Base-by-base conservation (phyloP, 2,329 filamentous ascomycete genomes). In the Fusarium torulosum region DNA sequence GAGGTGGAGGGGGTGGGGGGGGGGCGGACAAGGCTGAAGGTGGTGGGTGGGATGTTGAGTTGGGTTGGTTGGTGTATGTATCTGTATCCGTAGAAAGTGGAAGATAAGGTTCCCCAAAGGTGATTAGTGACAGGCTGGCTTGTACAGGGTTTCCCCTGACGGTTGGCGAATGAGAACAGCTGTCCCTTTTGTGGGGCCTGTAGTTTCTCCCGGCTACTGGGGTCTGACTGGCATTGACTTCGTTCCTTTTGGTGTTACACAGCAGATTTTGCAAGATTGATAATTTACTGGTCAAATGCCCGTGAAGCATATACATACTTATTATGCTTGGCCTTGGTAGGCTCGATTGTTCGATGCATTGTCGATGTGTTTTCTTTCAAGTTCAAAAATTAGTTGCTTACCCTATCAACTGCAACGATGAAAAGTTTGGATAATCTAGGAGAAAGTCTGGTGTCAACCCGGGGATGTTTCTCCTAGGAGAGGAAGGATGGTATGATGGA, bases 121-220 rank as follows among this genome's bases (percentile, higher is more conserved):
- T 57, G 46, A 64, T 53, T 66, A 66, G 65, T 69, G 65, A 69
- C 65, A 66, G 65, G 53, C 60, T 69, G 63, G 53, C 63, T 63
- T 63, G 60, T 68, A 51, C 65, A 69, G 52, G 59, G 65, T 40
- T 11, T 17, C 52, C 44, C 59, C 59, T 53, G 55, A 40, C 10
- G 17, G 20, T 52, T 44, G 60, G 11, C 65, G 47, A 68, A 68
- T 68, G 25, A 66, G 55, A 68, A 57, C 65, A 66, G 47, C 47
- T 68, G 55, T 66, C 65, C 65, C 65, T 66, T 69, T 66, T 69
- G 51, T 66, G 65, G 65, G 53, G 29, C 38, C 10, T 35, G 25
- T 27, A 29, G n/a, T 20, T 35, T 19, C 41, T 11, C 35, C 33
- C 40, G 37, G 27, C 21, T 5, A 35, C 21, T 31, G 25, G 54